phyloP scores from a whole-genome alignment of 2,329 filamentous ascomycete genomes.

The Xylaria sp. region DNA sequence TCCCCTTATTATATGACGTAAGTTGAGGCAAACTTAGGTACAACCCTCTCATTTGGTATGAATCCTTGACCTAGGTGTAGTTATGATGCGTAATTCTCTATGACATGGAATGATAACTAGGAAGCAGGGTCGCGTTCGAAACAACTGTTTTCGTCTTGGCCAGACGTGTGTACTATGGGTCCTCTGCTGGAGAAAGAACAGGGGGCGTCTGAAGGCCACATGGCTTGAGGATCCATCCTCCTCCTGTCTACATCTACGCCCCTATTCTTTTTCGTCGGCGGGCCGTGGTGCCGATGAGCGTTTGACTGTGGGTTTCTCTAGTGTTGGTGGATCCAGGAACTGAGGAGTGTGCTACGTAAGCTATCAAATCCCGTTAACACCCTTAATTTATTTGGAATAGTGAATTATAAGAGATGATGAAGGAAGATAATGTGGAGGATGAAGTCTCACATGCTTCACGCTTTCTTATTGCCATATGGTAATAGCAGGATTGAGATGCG shows the following conservation, averaged over 20 bases:
- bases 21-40: background rate
- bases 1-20: background rate
- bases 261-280: constrained; percentile 18
- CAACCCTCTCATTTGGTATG: background rate
- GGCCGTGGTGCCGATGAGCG: constrained; percentile 25
- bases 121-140: background rate
- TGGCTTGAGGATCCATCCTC: constrained; percentile 13
- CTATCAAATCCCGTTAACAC: background rate
- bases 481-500: background rate
- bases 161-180: background rate
- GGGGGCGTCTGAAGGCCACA: constrained; percentile 6
- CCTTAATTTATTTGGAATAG: background rate
- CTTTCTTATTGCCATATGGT: background rate
- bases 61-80: background rate
- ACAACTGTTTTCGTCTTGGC: background rate
- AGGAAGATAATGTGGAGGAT: background rate
- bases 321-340: constrained; percentile 15
- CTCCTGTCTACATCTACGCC: background rate
- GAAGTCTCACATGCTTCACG: background rate
- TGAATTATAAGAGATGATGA: background rate
- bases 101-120: background rate
- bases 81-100: background rate
- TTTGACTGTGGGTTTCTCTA: constrained; percentile 15
- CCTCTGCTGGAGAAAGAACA: background rate
- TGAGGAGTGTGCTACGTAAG: background rate